Conservation (phyloP, 129 eudicot species). For the Artemisia annua region DNA sequence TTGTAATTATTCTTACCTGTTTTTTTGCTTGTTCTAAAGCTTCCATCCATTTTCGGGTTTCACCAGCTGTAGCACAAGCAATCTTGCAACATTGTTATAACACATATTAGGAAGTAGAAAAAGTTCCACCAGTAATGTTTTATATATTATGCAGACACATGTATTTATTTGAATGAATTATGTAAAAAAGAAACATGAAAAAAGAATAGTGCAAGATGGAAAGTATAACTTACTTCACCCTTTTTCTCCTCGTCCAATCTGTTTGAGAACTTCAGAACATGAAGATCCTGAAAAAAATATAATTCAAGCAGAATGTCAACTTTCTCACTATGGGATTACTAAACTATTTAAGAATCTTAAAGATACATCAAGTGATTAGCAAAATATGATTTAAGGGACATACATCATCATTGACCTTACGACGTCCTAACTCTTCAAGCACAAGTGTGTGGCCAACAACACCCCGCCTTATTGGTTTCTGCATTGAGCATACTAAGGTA, state of each 20-base stretch:
- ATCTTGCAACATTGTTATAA: slow-evolving; percentile 58
- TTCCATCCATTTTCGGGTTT: slow-evolving; percentile 90
- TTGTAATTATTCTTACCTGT: slow-evolving; percentile 45
- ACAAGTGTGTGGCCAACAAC: slow-evolving; percentile 68
- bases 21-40: slow-evolving; percentile 93
- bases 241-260: slow-evolving; percentile 84
- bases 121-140: too few relatives aligned
- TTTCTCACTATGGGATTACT: not conserved
- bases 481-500: slow-evolving; percentile 37
- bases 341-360: not conserved
- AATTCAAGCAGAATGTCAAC: not conserved
- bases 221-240: slow-evolving; percentile 83
- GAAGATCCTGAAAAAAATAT: slow-evolving; percentile 56
- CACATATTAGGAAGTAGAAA: not conserved
- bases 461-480: slow-evolving; percentile 94
- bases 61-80: slow-evolving; percentile 95
- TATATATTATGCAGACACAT: too few relatives aligned
- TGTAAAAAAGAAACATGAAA: not conserved
- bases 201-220: not conserved
- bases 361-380: not conserved
- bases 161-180: not conserved
- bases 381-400: slow-evolving; percentile 30
- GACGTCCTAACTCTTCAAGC: slow-evolving; percentile 85
- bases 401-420: slow-evolving; percentile 69
- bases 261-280: slow-evolving; percentile 83